A percentile compares a stretch with the other conserved stretches of the same genome.
Evolutionary conservation across 805 yeast species (phyloP).

Genomic region (Zygotorulaspora sp.): DNA sequence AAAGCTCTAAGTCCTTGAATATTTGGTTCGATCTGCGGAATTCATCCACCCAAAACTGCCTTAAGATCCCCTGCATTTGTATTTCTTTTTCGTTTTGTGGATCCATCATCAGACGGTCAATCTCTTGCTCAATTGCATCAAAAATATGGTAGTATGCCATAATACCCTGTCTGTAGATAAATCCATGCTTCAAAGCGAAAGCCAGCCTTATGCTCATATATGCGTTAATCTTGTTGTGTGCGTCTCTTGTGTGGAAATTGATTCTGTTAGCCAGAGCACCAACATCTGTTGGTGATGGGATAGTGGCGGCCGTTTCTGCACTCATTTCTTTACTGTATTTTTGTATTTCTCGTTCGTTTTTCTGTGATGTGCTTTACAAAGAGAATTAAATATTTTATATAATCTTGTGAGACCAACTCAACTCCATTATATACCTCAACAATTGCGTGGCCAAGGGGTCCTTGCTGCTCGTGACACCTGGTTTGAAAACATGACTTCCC

Average conservation of each 20-base stretch:
- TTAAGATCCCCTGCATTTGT: slow-evolving; percentile 43
- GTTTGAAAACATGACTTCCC: too few relatives aligned
- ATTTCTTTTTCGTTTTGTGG: slow-evolving; percentile 49
- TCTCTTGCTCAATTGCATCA: slow-evolving; percentile 52
- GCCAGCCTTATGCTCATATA: slow-evolving; percentile 66
- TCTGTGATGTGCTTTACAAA: neutral
- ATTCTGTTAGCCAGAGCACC: slow-evolving; percentile 85
- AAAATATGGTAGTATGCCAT: slow-evolving; percentile 70
- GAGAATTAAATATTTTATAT: too few relatives aligned
- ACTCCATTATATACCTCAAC: neutral
- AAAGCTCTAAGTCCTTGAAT: slow-evolving; percentile 60
- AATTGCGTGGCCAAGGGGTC: neutral
- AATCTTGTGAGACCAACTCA: too few relatives aligned
- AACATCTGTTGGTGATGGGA: slow-evolving; percentile 73
- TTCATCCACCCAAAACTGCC: slow-evolving; percentile 63
- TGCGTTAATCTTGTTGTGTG: slow-evolving; percentile 67
- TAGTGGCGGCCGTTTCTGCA: slow-evolving; percentile 32
- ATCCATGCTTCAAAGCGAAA: slow-evolving; percentile 68
- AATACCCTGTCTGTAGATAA: slow-evolving; percentile 75
- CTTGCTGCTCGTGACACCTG: slow-evolving; percentile 1
- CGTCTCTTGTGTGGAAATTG: slow-evolving; percentile 58
- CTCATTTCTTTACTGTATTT: slow-evolving; percentile 4
- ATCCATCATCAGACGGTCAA: slow-evolving; percentile 43
- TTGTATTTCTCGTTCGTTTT: slow-evolving; percentile 1
- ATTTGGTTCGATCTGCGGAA: slow-evolving; percentile 57